phyloP scores from a whole-genome alignment of 2,329 filamentous ascomycete genomes.

The Pseudocercospora eumusae region DNA sequence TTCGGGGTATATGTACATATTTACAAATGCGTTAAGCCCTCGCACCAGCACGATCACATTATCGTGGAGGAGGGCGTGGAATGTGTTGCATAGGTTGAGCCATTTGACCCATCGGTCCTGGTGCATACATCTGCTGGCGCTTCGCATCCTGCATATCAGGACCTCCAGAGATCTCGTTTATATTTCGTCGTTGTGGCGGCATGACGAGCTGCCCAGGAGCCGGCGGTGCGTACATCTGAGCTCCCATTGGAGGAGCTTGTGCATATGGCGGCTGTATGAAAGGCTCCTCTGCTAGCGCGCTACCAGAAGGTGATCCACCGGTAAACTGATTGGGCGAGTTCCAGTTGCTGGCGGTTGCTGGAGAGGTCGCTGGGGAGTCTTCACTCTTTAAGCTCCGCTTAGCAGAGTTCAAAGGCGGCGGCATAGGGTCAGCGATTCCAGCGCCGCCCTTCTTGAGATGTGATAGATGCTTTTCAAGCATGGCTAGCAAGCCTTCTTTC shows the following conservation, averaged over 20 bases:
- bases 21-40: conserved; percentile 21
- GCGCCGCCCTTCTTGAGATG: conserved; percentile 67
- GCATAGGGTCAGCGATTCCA: conserved; percentile 47
- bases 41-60: not conserved
- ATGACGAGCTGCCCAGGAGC: conserved; percentile 43
- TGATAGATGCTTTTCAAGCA: conserved; percentile 86
- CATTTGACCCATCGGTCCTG: conserved; percentile 48
- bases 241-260: conserved; percentile 28
- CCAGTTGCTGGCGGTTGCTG: conserved; percentile 62
- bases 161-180: conserved; percentile 62
- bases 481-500: conserved; percentile 72
- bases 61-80: conserved; percentile 28
- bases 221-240: conserved; percentile 43
- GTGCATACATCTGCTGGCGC: conserved; percentile 59
- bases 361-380: conserved; percentile 63
- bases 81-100: conserved; percentile 30
- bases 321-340: conserved; percentile 62
- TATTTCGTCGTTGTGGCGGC: conserved; percentile 51
- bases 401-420: conserved; percentile 55
- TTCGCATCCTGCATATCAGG: conserved; percentile 56
- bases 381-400: conserved; percentile 63
- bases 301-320: conserved; percentile 58
- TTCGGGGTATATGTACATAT: conserved; percentile 27
- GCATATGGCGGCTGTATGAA: conserved; percentile 49
- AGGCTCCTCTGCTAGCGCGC: conserved; percentile 47